Percentiles rank a stretch among this genome's conserved stretches.
Conservation (phyloP, 2,329 filamentous ascomycete species). For the Trichophyton schoenleinii region DNA sequence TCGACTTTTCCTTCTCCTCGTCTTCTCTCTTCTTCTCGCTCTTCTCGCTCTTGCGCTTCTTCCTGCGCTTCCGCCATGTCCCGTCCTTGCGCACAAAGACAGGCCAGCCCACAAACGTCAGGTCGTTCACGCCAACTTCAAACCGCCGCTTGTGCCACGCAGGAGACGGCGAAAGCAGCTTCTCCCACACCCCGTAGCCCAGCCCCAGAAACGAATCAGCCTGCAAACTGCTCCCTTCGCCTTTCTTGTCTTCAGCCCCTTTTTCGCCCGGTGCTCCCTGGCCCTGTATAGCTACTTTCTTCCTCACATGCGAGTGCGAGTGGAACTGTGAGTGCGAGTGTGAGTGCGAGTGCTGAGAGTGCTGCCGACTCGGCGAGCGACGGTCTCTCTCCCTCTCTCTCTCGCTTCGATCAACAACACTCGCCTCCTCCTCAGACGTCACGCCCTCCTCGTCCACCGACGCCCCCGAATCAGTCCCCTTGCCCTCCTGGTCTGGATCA, state of each 20-base stretch:
- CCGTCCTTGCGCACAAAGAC: constrained; percentile 71
- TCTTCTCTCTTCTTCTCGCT: constrained; percentile 18
- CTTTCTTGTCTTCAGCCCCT: neutral
- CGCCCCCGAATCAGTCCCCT: constrained; percentile 26
- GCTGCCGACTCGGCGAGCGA: too few species aligned
- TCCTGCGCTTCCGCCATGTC: constrained; percentile 52
- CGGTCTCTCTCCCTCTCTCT: neutral
- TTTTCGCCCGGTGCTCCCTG: neutral
- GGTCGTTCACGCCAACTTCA: constrained; percentile 66
- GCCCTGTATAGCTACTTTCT: constrained; percentile 1
- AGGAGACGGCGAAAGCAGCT: constrained; percentile 61
- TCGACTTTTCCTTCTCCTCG: constrained; percentile 16
- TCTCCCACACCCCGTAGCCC: constrained; percentile 64
- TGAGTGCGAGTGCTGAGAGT: too few species aligned
- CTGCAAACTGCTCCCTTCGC: neutral
- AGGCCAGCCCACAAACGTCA: constrained; percentile 71
- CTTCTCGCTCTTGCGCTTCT: constrained; percentile 19
- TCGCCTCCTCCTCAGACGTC: constrained; percentile 28
- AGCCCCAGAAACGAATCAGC: constrained; percentile 57
- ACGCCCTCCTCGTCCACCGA: constrained; percentile 27
- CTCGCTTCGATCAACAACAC: constrained; percentile 17
- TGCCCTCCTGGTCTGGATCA: constrained; percentile 9
- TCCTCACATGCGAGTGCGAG: neutral
- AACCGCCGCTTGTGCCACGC: constrained; percentile 72
- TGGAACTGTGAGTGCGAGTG: too few species aligned